Conservation (phyloP, 2,329 filamentous ascomycete genomes). For the Penicillium sp. region DNA sequence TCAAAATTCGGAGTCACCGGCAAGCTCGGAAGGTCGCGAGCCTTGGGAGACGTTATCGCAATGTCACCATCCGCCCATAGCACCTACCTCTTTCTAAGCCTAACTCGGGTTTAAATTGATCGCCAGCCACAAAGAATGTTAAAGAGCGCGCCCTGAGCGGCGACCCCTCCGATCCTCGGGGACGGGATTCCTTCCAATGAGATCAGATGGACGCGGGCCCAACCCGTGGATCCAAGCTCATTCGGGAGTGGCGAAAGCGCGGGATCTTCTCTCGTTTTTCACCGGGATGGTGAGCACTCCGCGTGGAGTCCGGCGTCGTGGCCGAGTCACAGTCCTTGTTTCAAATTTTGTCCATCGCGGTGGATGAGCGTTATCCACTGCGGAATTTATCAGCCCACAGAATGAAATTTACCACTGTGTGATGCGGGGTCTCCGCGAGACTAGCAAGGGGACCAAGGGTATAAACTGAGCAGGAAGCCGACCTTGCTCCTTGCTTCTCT, state of each 20-base stretch:
- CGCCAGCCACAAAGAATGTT: not conserved
- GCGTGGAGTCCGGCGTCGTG: slow-evolving; percentile 8
- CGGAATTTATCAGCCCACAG: slow-evolving; percentile 1
- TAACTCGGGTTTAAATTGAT: not conserved
- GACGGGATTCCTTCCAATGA: slow-evolving; percentile 2
- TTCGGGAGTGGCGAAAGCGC: slow-evolving; percentile 3
- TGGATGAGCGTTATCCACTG: not conserved
- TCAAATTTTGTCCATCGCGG: not conserved
- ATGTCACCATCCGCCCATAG: too few relatives aligned
- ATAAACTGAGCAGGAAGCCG: slow-evolving; percentile 4
- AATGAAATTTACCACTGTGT: not conserved
- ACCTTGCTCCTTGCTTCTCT: not conserved
- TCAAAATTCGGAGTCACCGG: not conserved
- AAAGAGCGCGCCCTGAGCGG: not conserved
- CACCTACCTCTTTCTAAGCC: not conserved
- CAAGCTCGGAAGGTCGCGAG: not conserved
- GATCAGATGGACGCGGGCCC: not conserved
- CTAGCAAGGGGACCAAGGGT: not conserved
- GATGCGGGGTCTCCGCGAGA: slow-evolving; percentile 21
- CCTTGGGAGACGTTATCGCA: too few relatives aligned
- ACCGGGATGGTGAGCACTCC: not conserved
- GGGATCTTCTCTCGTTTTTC: not conserved
- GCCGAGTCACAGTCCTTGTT: slow-evolving; percentile 6
- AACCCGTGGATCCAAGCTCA: not conserved
- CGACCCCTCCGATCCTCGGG: not conserved